A percentile compares a stretch with the other conserved stretches of the same genome.
phyloP scores from a whole-genome alignment of 208 protist species.

The Acanthamoeba triangularis region DNA sequence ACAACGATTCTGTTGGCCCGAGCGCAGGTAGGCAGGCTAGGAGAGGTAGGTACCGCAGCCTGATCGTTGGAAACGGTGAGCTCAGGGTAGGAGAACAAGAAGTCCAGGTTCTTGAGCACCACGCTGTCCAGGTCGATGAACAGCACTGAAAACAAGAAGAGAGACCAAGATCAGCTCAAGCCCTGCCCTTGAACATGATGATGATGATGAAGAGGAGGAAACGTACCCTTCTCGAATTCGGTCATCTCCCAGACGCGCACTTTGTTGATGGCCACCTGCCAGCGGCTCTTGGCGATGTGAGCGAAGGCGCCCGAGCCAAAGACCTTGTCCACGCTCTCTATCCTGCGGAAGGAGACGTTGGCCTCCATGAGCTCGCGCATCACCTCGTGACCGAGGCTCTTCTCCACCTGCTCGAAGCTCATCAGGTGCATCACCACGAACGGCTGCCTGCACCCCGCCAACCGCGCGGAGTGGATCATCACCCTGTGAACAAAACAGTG shows the following conservation, averaged over 20 bases:
- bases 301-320: background rate
- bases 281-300: slow-evolving; percentile 54
- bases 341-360: slow-evolving; percentile 18
- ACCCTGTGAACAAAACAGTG: background rate
- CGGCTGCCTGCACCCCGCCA: background rate
- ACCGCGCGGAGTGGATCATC: slow-evolving; percentile 1
- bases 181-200: too few species aligned
- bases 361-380: slow-evolving; percentile 22
- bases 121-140: slow-evolving; percentile 53
- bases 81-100: slow-evolving; percentile 34
- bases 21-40: too few species aligned
- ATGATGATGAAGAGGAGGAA: background rate
- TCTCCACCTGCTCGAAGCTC: slow-evolving; percentile 21
- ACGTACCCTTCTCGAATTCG: slow-evolving; percentile 38
- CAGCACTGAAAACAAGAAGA: background rate
- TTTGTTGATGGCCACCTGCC: slow-evolving; percentile 56
- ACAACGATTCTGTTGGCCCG: too few species aligned
- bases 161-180: background rate
- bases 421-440: slow-evolving; percentile 45
- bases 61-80: slow-evolving; percentile 42
- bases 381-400: background rate
- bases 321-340: background rate
- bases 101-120: slow-evolving; percentile 34
- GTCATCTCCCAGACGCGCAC: slow-evolving; percentile 39
- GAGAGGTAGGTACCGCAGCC: background rate